phyloP scores from a whole-genome alignment of 208 protist species.

The Blastocrithidia nonstop region DNA sequence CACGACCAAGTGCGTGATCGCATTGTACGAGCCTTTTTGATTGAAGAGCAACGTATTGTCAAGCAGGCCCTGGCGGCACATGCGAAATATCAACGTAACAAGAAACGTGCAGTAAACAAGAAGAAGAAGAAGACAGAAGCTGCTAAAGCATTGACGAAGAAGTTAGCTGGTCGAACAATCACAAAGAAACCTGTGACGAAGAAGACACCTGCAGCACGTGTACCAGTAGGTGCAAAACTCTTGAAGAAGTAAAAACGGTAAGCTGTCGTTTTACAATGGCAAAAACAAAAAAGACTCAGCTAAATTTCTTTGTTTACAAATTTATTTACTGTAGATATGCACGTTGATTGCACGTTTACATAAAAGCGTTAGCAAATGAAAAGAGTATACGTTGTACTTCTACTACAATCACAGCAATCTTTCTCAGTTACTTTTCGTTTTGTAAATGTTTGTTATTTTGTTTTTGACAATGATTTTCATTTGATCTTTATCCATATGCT shows the following conservation, averaged over 20 bases:
- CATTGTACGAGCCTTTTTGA: conserved; percentile 96
- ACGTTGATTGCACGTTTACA: no score
- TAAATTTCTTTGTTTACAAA: no score
- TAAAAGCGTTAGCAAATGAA: no score
- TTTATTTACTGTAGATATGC: no score
- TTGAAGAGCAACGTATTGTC: conserved; percentile 98
- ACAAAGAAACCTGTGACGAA: conserved; percentile 27
- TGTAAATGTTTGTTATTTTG: no score
- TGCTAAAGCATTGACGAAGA: conserved; percentile 3
- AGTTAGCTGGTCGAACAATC: conserved; percentile 17
- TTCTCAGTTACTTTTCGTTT: no score
- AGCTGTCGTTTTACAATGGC: no score
- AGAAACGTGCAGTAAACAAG: conserved; percentile 54
- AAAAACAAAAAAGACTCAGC: no score
- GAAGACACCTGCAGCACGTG: conserved; percentile 19
- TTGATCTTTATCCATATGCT: no score
- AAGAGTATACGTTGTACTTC: no score
- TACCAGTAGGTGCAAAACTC: conserved; percentile 55
- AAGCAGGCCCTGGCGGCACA: conserved; percentile 81
- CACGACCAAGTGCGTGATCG: conserved; percentile 89
- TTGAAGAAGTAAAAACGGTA: conserved; percentile 58
- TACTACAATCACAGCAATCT: no score
- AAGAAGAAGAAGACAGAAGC: conserved; percentile 18
- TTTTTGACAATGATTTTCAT: no score
- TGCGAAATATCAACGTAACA: conserved; percentile 43